Conservation (phyloP, 192 early-diverging fungal species). For the Mortierella antarctica region DNA sequence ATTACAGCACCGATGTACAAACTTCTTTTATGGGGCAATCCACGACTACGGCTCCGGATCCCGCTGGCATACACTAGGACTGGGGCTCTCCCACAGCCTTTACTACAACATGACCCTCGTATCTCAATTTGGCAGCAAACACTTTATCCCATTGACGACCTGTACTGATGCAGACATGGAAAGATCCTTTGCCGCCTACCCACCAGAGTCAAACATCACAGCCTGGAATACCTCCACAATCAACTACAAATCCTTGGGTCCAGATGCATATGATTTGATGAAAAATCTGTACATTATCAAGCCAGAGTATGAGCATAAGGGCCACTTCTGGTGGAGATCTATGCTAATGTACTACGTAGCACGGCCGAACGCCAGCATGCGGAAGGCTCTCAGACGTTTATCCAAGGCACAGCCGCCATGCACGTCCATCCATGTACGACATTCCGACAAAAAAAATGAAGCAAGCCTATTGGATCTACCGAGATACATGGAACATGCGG, state of each 20-base stretch:
- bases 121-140: background rate
- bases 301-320: conserved; percentile 14
- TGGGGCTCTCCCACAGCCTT: conserved; percentile 17
- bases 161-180: conserved; percentile 20
- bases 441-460: conserved; percentile 21
- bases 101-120: conserved; percentile 42
- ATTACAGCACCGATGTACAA: conserved; percentile 25
- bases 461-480: background rate
- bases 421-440: conserved; percentile 33
- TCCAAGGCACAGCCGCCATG: conserved; percentile 1
- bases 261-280: background rate
- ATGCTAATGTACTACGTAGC: conserved; percentile 24
- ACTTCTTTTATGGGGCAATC: conserved; percentile 22
- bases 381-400: conserved; percentile 6
- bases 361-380: conserved; percentile 6
- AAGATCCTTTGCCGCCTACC: background rate
- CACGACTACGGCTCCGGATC: conserved; percentile 7
- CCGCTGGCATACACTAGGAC: conserved; percentile 16
- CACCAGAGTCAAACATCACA: conserved; percentile 9
- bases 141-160: conserved; percentile 18
- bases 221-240: conserved; percentile 15
- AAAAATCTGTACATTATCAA: background rate
- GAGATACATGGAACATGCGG: conserved; percentile 17
- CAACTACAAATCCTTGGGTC: conserved; percentile 9
- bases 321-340: conserved; percentile 37